phyloP scores from a whole-genome alignment of 2,329 filamentous ascomycete species.

The Colletotrichum sansevieriae region DNA sequence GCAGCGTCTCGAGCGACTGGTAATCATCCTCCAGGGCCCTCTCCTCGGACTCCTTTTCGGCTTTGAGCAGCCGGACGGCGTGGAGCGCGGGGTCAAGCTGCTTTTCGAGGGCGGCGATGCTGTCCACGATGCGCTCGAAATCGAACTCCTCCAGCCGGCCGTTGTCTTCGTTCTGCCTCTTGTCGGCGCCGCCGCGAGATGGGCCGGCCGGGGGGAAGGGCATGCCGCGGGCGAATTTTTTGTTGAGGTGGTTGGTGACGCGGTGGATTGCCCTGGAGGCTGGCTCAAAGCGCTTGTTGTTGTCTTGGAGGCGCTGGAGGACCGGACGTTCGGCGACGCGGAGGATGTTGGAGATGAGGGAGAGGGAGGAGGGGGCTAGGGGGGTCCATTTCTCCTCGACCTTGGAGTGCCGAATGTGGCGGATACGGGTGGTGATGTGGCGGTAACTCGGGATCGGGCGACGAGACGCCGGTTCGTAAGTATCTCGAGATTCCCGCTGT shows the following conservation, averaged over 20 bases:
- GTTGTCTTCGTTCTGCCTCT: conserved; percentile 34
- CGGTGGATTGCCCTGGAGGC: conserved; percentile 68
- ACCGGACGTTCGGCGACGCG: conserved; percentile 72
- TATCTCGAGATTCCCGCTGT: conserved; percentile 11
- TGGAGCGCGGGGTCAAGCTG: conserved; percentile 74
- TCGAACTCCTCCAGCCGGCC: conserved; percentile 71
- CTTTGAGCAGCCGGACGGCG: conserved; percentile 70
- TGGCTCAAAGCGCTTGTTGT: conserved; percentile 62
- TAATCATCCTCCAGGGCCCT: conserved; percentile 68
- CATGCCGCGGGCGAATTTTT: conserved; percentile 70
- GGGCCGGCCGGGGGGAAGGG: conserved; percentile 73
- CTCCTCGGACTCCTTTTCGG: conserved; percentile 70
- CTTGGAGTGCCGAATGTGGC: conserved; percentile 69
- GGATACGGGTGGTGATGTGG: conserved; percentile 64
- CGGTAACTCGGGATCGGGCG: conserved; percentile 57
- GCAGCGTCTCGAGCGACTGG: conserved; percentile 61
- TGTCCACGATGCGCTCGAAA: conserved; percentile 74
- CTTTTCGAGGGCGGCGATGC: conserved; percentile 67
- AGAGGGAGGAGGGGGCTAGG: conserved; percentile 66
- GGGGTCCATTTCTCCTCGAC: conserved; percentile 78
- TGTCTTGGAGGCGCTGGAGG: conserved; percentile 66
- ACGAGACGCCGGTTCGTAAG: conserved; percentile 35
- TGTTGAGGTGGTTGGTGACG: conserved; percentile 67
- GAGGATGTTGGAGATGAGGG: conserved; percentile 68
- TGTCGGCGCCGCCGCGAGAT: conserved; percentile 31